phyloP scores from a whole-genome alignment of 768 basidiomycete genomes.

The Xerocomus spinulosus region DNA sequence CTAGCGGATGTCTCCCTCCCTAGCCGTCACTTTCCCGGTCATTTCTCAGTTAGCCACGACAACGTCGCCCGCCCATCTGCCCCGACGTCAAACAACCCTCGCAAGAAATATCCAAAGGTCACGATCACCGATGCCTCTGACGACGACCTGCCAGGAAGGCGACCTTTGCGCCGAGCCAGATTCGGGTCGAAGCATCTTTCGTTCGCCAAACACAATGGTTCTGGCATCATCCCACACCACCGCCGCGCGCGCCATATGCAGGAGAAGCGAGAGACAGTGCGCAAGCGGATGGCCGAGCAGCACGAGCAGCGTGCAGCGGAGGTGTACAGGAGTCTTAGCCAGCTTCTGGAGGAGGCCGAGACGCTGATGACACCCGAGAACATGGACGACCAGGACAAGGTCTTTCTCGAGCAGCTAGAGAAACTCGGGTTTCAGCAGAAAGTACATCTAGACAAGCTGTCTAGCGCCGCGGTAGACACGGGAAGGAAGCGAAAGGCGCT shows the following conservation, averaged over 20 bases:
- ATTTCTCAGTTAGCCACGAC: background rate
- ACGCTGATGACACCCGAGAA: constrained; percentile 11
- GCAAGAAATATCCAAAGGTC: too few relatives aligned
- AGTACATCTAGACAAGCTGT: too few relatives aligned
- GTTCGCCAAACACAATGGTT: constrained; percentile 1
- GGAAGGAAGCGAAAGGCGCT: constrained; percentile 14
- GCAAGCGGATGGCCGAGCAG: background rate
- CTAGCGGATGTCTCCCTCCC: constrained; percentile 11
- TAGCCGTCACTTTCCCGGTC: constrained; percentile 1
- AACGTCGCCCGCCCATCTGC: background rate
- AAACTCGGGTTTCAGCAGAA: constrained; percentile 12
- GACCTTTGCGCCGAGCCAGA: constrained; percentile 9
- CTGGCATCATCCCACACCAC: constrained; percentile 1
- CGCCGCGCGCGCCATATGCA: constrained; percentile 1
- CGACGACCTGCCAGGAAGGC: background rate
- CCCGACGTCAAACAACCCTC: background rate
- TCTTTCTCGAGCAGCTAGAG: constrained; percentile 24
- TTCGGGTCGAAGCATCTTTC: constrained; percentile 18
- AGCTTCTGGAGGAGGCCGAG: constrained; percentile 14
- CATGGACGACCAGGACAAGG: constrained; percentile 19
- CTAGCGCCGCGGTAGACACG: constrained; percentile 19
- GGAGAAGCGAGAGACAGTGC: constrained; percentile 9
- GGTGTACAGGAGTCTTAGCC: background rate
- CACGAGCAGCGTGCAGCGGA: constrained; percentile 2
- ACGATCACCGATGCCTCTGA: background rate